Evolutionary conservation across 163 green algal species (phyloP).

Genomic region (Smithsoniella earleae): DNA sequence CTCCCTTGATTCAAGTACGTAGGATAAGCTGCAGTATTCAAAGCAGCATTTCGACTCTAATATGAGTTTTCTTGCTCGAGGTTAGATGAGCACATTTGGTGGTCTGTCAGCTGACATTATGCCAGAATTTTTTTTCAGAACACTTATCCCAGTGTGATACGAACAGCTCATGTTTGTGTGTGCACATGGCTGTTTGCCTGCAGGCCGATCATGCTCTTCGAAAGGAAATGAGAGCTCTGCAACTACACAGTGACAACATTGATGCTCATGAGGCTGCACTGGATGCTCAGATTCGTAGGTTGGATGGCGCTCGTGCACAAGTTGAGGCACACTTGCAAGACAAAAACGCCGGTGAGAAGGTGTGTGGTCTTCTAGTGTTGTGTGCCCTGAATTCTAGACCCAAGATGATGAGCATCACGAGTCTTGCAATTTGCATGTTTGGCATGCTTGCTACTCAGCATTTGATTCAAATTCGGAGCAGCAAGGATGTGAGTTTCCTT

Average conservation of each 20-base stretch:
- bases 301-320: neutral
- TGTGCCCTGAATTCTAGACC: neutral
- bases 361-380: neutral
- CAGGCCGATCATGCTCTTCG: conserved; percentile 15
- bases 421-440: neutral
- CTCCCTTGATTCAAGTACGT: too few relatives aligned
- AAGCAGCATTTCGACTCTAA: too few relatives aligned
- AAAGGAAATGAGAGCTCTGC: conserved; percentile 20
- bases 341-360: conserved; percentile 1
- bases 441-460: neutral
- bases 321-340: conserved; percentile 21
- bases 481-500: neutral
- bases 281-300: neutral
- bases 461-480: neutral
- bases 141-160: too few relatives aligned
- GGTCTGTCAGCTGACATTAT: too few relatives aligned
- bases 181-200: too few relatives aligned
- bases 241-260: conserved; percentile 4
- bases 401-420: neutral
- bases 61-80: too few relatives aligned
- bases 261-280: conserved; percentile 11
- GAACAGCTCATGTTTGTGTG: too few relatives aligned
- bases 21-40: neutral
- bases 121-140: too few relatives aligned
- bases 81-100: too few relatives aligned